phyloP scores from a whole-genome alignment of 2,329 filamentous ascomycete genomes.

The Xylaria sp. region DNA sequence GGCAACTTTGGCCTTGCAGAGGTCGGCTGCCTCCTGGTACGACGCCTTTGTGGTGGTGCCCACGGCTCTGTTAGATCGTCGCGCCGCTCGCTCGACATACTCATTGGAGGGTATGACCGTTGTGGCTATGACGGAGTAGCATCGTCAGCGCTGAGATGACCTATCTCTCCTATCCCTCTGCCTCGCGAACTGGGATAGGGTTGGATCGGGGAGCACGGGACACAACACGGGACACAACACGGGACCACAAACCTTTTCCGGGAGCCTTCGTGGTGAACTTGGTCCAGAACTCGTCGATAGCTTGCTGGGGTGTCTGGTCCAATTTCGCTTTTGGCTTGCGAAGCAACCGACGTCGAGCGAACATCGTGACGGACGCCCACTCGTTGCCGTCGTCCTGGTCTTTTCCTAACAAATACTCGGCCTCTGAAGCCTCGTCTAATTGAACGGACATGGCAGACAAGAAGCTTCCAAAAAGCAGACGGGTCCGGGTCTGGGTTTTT shows the following conservation, averaged over 20 bases:
- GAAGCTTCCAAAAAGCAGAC: not conserved
- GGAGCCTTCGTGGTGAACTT: constrained; percentile 73
- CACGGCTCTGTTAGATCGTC: constrained; percentile 58
- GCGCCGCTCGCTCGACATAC: constrained; percentile 65
- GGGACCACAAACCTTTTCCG: constrained; percentile 61
- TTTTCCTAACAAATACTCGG: constrained; percentile 27
- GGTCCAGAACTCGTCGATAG: constrained; percentile 74
- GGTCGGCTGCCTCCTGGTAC: constrained; percentile 73
- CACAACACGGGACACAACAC: not conserved
- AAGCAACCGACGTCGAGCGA: too few species aligned
- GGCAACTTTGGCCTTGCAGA: constrained; percentile 69
- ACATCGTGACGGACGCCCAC: constrained; percentile 32
- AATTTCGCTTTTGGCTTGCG: constrained; percentile 48
- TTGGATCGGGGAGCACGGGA: not conserved
- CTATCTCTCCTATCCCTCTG: not conserved
- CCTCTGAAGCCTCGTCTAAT: constrained; percentile 29
- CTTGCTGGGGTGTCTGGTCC: constrained; percentile 65
- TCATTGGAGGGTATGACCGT: constrained; percentile 72
- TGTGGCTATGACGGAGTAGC: constrained; percentile 54
- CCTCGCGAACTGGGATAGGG: too few species aligned
- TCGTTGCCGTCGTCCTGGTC: constrained; percentile 30
- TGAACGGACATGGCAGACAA: constrained; percentile 15
- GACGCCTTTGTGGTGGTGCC: constrained; percentile 64
- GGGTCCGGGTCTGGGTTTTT: too few species aligned
- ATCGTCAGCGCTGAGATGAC: not conserved